phyloP scores from a whole-genome alignment of 1,139 yeast species.

The Hanseniaspora gamundiae region DNA sequence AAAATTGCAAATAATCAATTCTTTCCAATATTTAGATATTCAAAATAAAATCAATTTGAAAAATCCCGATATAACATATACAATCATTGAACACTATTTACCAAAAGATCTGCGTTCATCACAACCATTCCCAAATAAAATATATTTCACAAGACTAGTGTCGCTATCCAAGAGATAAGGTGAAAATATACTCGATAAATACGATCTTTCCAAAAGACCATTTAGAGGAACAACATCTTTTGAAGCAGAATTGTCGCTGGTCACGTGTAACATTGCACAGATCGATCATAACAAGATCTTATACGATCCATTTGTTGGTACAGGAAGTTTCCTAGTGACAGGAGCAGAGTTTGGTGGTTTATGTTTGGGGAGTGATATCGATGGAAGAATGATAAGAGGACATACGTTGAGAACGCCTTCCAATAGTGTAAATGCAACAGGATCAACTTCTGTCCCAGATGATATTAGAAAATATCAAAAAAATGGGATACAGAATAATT shows the following conservation, averaged over 20 bases:
- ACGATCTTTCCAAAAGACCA: conserved; percentile 70
- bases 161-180: conserved; percentile 53
- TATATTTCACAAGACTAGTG: conserved; percentile 71
- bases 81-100: conserved; percentile 63
- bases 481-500: conserved; percentile 35
- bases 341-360: conserved; percentile 79
- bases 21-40: conserved; percentile 57
- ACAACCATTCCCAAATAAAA: conserved; percentile 39
- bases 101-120: conserved; percentile 35
- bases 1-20: conserved; percentile 55
- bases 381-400: conserved; percentile 72
- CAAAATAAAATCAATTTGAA: conserved; percentile 73
- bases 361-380: conserved; percentile 84
- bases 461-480: conserved; percentile 12
- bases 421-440: background rate
- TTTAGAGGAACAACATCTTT: conserved; percentile 95
- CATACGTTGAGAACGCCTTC: conserved; percentile 28
- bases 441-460: conserved; percentile 13
- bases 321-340: conserved; percentile 88
- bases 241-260: conserved; percentile 77
- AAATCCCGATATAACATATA: conserved; percentile 59
- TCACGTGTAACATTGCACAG: conserved; percentile 79
- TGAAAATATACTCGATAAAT: conserved; percentile 45
- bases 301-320: conserved; percentile 94
- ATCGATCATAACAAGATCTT: conserved; percentile 52